Evolutionary conservation across 2,329 filamentous ascomycete genomes (phyloP).

Genomic region (Dissoconium aciculare): DNA sequence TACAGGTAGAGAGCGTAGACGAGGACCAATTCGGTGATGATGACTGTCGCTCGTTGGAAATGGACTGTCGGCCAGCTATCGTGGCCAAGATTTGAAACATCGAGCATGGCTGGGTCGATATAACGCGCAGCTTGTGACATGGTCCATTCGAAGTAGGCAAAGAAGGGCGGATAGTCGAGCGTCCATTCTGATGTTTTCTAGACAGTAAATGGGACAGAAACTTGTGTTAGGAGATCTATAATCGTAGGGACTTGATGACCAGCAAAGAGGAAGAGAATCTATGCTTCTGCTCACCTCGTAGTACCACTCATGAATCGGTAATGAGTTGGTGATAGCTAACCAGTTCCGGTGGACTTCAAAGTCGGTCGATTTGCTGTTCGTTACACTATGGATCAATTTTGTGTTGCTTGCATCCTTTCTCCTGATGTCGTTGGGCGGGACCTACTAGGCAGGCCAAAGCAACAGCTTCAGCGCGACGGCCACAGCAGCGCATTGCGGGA

Average conservation of each 20-base stretch:
- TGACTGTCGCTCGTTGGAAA: conserved; percentile 83
- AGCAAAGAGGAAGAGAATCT: background rate
- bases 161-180: conserved; percentile 95
- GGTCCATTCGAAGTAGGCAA: conserved; percentile 90
- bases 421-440: conserved; percentile 15
- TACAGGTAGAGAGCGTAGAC: conserved; percentile 69
- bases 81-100: conserved; percentile 66
- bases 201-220: conserved; percentile 8
- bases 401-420: conserved; percentile 5
- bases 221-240: background rate
- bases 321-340: conserved; percentile 85
- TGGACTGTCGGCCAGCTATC: conserved; percentile 88
- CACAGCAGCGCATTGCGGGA: conserved; percentile 74
- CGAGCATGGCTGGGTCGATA: conserved; percentile 67
- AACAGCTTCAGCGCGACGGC: conserved; percentile 82
- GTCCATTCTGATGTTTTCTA: conserved; percentile 97
- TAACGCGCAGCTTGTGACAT: conserved; percentile 67
- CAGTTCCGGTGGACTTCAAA: conserved; percentile 99
- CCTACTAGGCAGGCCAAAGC: conserved; percentile 87
- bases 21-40: conserved; percentile 69
- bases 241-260: background rate
- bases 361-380: conserved; percentile 81
- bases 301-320: conserved; percentile 84
- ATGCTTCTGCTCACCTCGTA: conserved; percentile 48
- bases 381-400: background rate